Evolutionary conservation across 2,329 filamentous ascomycete species (phyloP).

Genomic region (Pezicula radicicola): DNA sequence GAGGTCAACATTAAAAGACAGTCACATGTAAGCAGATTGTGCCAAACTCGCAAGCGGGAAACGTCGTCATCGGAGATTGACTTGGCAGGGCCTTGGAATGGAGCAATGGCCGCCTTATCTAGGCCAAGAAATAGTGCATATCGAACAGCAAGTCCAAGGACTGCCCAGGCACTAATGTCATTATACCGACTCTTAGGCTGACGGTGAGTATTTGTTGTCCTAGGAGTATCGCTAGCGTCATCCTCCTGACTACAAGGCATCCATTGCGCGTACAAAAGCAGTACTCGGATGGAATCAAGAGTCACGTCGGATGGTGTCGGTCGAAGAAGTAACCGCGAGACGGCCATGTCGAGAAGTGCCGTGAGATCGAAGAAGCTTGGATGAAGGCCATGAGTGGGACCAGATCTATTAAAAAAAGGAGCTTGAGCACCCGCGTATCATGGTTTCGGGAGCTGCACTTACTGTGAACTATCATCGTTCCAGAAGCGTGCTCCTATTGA

Average conservation of each 20-base stretch:
- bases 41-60: constrained; percentile 15
- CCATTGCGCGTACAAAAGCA: constrained; percentile 22
- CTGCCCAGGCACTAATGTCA: constrained; percentile 20
- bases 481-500: constrained; percentile 18
- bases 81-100: constrained; percentile 7
- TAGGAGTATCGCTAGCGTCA: constrained; percentile 2
- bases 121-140: constrained; percentile 18
- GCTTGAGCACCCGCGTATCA: not conserved
- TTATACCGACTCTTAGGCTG: constrained; percentile 9
- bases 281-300: constrained; percentile 16
- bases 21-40: constrained; percentile 22
- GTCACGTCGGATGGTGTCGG: constrained; percentile 17
- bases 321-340: constrained; percentile 7
- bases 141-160: constrained; percentile 19
- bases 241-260: constrained; percentile 15
- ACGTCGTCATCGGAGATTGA: constrained; percentile 12
- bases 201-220: not conserved
- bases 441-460: not conserved
- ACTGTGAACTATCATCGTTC: constrained; percentile 1
- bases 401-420: not conserved
- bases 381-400: constrained; percentile 2
- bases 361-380: constrained; percentile 6
- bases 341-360: constrained; percentile 2
- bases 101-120: constrained; percentile 9
- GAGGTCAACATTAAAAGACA: constrained; percentile 22